phyloP scores from a whole-genome alignment of 768 basidiomycete genomes.

The Lactifluus piperatus region DNA sequence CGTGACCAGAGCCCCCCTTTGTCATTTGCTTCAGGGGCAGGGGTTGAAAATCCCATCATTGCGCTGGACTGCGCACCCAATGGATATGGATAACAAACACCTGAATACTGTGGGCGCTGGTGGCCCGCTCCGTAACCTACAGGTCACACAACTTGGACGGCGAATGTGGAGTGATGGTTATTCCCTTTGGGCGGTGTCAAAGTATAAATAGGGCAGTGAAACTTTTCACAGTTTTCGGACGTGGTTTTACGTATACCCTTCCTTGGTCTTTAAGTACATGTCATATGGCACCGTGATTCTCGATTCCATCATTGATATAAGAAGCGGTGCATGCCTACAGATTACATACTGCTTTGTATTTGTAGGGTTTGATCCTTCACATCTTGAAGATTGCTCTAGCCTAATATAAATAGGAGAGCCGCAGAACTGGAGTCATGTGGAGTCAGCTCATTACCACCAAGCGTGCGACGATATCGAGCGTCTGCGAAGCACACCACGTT shows the following conservation, averaged over 20 bases:
- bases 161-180: not conserved
- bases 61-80: not conserved
- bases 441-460: not conserved
- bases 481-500: not conserved
- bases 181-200: not conserved
- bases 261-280: not conserved
- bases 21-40: not conserved
- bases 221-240: not conserved
- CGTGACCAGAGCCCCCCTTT: not conserved
- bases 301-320: not conserved
- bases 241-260: not conserved
- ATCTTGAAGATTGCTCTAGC: not conserved
- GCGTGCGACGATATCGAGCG: not conserved
- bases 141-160: not conserved
- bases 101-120: not conserved
- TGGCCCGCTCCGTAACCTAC: not conserved
- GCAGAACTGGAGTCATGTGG: not conserved
- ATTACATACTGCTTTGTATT: not conserved
- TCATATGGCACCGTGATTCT: not conserved
- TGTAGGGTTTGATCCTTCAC: not conserved
- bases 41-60: not conserved
- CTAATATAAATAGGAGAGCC: not conserved
- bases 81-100: not conserved
- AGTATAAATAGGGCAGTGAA: not conserved
- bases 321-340: not conserved